Evolutionary conservation across 768 basidiomycete species (phyloP), one percentile per base, ranked within the genome.

Genomic region (Collybia mongolica): DNA sequence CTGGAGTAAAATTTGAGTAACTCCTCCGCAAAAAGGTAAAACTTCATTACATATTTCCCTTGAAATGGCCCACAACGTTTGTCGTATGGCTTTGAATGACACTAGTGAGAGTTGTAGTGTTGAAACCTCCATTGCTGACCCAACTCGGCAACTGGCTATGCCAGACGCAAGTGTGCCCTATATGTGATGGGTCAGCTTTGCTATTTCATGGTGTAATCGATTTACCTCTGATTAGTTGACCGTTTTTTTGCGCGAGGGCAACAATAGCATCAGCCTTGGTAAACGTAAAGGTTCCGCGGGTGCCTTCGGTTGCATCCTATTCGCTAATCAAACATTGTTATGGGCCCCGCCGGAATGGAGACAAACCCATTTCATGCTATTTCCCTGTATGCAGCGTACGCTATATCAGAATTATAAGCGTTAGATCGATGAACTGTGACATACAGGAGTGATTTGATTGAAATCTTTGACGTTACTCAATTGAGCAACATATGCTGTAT

Each of bases 341-440:
- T 6, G 32, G 5, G 14, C 32, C 20, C 20, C 8, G 24, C 22
- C 14, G 2, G 18, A 12, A 24, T 20, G 26, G 12, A 35, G 37
- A 53, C 67, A 26, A 46, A 77, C 79, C 79, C 79, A 81, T 73
- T 81, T 83, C 78, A 82, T 77, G 53, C 69, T 72, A 57, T 80
- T 79, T 12, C 67, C 64, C 65, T 67, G 36, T 17, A 3, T 28
- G 11, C 28, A 22, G 41, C 5, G 28, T 43, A 28, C 11, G 3
- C 17, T 32, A 28, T 17, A 4, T 22, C 6, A n/a, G n/a, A 37
- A 24, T 7, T 8, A 17, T 6, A 8, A 15, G 6, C 15, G 22
- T 9, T 11, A 43, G 19, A 18, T 1, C 2, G 26, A 26, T 26
- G 5, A 28, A 29, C 24, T 26, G 24, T 26, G 5, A 57, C 62